Evolutionary conservation across 805 yeast species (phyloP).

Genomic region (Torulaspora quercuum): DNA sequence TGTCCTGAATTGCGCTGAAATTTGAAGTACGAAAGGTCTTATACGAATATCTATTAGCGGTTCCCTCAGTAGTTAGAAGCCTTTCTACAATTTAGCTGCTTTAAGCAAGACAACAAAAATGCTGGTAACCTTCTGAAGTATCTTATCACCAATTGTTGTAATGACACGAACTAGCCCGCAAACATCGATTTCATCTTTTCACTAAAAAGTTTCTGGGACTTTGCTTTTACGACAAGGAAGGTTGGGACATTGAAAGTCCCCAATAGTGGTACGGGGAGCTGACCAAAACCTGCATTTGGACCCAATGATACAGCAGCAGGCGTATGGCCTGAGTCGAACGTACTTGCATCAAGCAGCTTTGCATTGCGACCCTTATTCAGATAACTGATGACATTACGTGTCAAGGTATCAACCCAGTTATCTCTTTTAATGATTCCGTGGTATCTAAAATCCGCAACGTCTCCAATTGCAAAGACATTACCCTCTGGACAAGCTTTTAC

Average conservation of each 20-base stretch:
- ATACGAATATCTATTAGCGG: no score
- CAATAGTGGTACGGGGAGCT: constrained; percentile 4
- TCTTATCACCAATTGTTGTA: no score
- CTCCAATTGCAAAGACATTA: constrained; percentile 38
- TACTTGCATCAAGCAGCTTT: constrained; percentile 1
- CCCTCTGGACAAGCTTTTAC: constrained; percentile 17
- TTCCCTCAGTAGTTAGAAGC: no score
- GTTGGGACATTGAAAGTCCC: constrained; percentile 6
- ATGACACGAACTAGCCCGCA: constrained; percentile 1
- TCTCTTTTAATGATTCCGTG: constrained; percentile 23
- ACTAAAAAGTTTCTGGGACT: constrained; percentile 6
- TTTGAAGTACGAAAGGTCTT: no score
- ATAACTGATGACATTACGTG: constrained; percentile 2
- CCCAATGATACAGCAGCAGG: constrained; percentile 8
- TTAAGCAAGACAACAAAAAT: no score
- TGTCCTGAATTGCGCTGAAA: no score
- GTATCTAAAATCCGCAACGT: constrained; percentile 26
- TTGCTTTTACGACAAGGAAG: constrained; percentile 1
- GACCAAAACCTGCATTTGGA: constrained; percentile 8
- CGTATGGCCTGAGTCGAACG: background rate
- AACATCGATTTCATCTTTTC: constrained; percentile 6
- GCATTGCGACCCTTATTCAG: constrained; percentile 4
- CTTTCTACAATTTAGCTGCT: no score
- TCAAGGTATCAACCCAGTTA: constrained; percentile 10
- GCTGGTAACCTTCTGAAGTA: no score